Conservation (phyloP, 208 protist species). For the Acanthamoeba sp. region DNA sequence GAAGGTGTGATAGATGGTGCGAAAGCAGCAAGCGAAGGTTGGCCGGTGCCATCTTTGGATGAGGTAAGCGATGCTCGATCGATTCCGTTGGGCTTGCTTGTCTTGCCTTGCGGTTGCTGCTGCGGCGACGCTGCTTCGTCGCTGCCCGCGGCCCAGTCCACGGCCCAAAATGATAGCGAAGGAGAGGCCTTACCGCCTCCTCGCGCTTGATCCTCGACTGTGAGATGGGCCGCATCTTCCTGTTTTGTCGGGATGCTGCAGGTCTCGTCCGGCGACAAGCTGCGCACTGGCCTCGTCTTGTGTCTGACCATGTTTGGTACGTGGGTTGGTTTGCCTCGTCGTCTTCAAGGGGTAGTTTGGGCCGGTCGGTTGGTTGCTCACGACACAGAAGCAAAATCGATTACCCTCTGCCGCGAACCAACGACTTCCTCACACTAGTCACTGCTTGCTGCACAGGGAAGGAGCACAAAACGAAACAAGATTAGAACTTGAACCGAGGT, state of each 20-base stretch:
- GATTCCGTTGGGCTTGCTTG: not conserved
- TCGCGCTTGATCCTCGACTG: not conserved
- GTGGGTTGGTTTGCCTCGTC: too few relatives aligned
- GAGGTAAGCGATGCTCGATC: not conserved
- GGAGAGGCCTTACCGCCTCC: not conserved
- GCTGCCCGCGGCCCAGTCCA: not conserved
- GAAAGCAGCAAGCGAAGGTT: not conserved
- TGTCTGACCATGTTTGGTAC: slow-evolving; percentile 60
- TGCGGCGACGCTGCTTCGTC: slow-evolving; percentile 3
- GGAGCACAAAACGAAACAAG: not conserved
- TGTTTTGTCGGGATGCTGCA: slow-evolving; percentile 7
- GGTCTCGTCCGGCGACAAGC: slow-evolving; percentile 36
- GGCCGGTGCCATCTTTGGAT: not conserved
- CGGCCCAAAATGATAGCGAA: not conserved
- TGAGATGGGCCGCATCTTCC: not conserved
- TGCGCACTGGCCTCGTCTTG: slow-evolving; percentile 44
- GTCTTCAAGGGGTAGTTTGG: too few relatives aligned
- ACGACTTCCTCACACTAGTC: too few relatives aligned
- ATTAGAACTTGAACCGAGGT: not conserved
- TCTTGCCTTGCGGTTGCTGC: slow-evolving; percentile 1
- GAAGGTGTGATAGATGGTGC: not conserved
- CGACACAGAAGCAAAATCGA: too few relatives aligned
- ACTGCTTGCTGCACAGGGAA: too few relatives aligned
- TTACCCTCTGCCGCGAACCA: too few relatives aligned
- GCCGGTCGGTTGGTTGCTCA: too few relatives aligned